A percentile compares a stretch with the other conserved stretches of the same genome.
Evolutionary conservation across 1,284 basidiomycete species (phyloP).

Genomic region (Spongispora temasekensis): DNA sequence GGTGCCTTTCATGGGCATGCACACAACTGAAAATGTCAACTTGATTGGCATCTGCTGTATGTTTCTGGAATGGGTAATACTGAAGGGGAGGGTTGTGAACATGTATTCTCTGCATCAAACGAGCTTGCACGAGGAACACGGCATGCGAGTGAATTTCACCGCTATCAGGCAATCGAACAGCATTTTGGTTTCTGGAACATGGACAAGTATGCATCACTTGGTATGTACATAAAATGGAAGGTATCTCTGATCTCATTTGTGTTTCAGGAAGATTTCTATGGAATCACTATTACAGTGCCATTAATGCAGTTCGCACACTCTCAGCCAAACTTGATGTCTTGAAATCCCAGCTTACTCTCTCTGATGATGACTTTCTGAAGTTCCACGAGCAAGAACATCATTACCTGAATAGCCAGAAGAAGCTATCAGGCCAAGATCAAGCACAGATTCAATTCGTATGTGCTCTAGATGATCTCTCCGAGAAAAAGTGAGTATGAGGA

Average conservation of each 20-base stretch:
- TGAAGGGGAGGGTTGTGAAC: neutral
- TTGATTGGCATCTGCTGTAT: constrained; percentile 6
- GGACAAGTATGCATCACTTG: neutral
- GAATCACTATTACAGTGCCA: neutral
- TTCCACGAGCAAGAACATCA: neutral
- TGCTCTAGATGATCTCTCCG: neutral
- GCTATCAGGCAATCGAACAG: constrained; percentile 2
- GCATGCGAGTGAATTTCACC: constrained; percentile 2
- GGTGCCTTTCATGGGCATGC: constrained; percentile 34
- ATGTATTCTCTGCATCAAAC: constrained; percentile 11
- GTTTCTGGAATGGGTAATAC: constrained; percentile 4
- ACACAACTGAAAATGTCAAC: constrained; percentile 18
- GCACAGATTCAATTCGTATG: neutral
- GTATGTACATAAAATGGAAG: constrained; percentile 1
- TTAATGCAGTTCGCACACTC: neutral
- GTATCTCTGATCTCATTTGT: neutral
- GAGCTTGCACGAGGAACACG: neutral
- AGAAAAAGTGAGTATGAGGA: neutral
- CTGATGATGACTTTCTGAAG: neutral
- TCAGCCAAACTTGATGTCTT: neutral
- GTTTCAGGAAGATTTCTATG: neutral
- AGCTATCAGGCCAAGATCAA: neutral
- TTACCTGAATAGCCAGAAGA: neutral
- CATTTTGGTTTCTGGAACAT: constrained; percentile 5
- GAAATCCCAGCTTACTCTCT: neutral